A percentile compares a stretch with the other conserved stretches of the same genome.
Evolutionary conservation across 306 rosid species (phyloP).

Genomic region (Aeschynomene evenia): DNA sequence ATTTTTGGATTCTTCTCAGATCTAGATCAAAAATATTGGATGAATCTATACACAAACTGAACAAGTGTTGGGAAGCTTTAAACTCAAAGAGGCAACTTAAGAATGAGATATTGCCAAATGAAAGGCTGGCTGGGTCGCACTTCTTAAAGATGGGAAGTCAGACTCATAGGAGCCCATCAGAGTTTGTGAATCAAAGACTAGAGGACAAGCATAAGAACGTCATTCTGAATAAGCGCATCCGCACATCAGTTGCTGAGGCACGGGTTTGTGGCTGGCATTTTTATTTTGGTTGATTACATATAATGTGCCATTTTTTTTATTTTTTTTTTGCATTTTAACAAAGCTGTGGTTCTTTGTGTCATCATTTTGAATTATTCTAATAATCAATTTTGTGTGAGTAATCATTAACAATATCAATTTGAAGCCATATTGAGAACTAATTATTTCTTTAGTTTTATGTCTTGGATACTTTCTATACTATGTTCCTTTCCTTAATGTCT

Average conservation of each 20-base stretch:
- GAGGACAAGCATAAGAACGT: constrained; percentile 61
- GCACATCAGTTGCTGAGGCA: constrained; percentile 62
- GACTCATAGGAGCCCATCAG: constrained; percentile 49
- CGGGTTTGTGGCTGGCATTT: constrained; percentile 50
- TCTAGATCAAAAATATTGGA: constrained; percentile 59
- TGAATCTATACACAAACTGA: constrained; percentile 62
- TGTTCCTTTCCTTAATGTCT: not conserved
- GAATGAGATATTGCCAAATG: constrained; percentile 64
- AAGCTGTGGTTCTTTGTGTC: constrained; percentile 18
- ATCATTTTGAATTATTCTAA: not conserved
- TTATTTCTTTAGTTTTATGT: constrained; percentile 20
- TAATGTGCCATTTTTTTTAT: not conserved
- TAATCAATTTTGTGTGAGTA: constrained; percentile 22
- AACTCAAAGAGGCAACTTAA: constrained; percentile 59
- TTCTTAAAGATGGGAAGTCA: constrained; percentile 58
- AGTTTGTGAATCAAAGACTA: constrained; percentile 52
- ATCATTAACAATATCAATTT: not conserved
- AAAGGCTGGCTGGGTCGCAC: constrained; percentile 55
- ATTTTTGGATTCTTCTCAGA: constrained; percentile 47
- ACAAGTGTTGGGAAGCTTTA: constrained; percentile 65
- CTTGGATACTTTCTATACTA: constrained; percentile 4
- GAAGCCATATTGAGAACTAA: not conserved
- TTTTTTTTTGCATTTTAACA: constrained; percentile 17
- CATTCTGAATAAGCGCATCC: constrained; percentile 62
- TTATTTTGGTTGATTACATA: constrained; percentile 3